Percentiles rank a stretch among this genome's conserved stretches.
phyloP scores from a whole-genome alignment of 2,329 filamentous ascomycete genomes.

The Xylaria sp. region DNA sequence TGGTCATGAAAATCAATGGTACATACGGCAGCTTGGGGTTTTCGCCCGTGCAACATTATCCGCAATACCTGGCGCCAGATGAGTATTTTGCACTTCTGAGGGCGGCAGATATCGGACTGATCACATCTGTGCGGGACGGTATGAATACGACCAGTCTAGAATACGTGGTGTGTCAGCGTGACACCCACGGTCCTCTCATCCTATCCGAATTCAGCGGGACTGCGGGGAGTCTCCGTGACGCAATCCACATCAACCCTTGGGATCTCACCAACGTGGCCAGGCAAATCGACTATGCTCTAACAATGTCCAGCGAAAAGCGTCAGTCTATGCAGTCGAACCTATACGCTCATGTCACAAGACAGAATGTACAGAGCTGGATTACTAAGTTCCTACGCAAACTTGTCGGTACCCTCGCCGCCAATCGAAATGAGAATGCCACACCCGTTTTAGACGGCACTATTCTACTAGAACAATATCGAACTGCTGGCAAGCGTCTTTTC shows the following conservation, averaged over 20 bases:
- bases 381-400: conserved; percentile 81
- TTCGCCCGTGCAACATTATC: conserved; percentile 92
- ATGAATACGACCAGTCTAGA: conserved; percentile 98
- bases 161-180: conserved; percentile 91
- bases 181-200: conserved; percentile 87
- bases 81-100: conserved; percentile 96
- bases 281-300: conserved; percentile 83
- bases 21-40: conserved; percentile 88
- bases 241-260: conserved; percentile 98
- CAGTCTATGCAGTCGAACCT: conserved; percentile 76
- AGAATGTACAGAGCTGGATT: conserved; percentile 90
- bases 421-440: conserved; percentile 79
- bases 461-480: conserved; percentile 78
- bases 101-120: conserved; percentile 88
- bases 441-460: conserved; percentile 81
- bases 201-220: conserved; percentile 97
- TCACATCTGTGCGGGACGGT: conserved; percentile 94
- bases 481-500: conserved; percentile 83
- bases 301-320: conserved; percentile 75
- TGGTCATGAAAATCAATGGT: conserved; percentile 93
- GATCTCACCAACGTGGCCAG: conserved; percentile 85
- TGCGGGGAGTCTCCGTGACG: conserved; percentile 83
- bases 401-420: conserved; percentile 81
- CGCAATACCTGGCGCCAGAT: conserved; percentile 87
- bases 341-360: conserved; percentile 84